A percentile compares a stretch with the other conserved stretches of the same genome.
Conservation (phyloP, 768 basidiomycete genomes). For the Boletus coccyginus region DNA sequence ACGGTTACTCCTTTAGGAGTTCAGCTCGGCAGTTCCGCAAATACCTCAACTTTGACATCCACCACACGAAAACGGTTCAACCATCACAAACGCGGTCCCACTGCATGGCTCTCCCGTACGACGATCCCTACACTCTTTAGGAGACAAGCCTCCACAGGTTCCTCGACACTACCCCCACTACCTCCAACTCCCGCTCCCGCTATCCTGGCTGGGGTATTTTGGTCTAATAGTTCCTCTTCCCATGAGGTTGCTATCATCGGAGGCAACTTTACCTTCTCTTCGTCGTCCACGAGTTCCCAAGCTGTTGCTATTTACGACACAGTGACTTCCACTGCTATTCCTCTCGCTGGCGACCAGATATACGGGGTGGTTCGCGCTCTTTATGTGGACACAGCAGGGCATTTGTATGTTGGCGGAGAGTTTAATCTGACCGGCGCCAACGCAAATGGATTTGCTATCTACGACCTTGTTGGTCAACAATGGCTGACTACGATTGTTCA, state of each 20-base stretch:
- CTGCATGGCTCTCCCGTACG: conserved; percentile 50
- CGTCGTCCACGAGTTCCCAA: conserved; percentile 40
- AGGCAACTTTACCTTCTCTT: conserved; percentile 78
- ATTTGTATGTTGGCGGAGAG: conserved; percentile 81
- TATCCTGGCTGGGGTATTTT: conserved; percentile 84
- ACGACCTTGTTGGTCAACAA: conserved; percentile 62
- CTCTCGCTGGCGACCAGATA: conserved; percentile 59
- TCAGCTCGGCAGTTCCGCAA: conserved; percentile 44
- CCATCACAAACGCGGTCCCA: conserved; percentile 34
- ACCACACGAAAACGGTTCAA: conserved; percentile 39
- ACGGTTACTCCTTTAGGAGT: conserved; percentile 59
- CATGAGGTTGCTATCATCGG: conserved; percentile 77
- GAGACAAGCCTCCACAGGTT: conserved; percentile 50
- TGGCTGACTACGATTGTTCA: conserved; percentile 64
- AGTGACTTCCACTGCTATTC: conserved; percentile 43
- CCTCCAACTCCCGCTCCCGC: conserved; percentile 69
- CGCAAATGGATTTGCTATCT: conserved; percentile 73
- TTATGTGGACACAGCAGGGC: conserved; percentile 57
- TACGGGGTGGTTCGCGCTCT: conserved; percentile 78
- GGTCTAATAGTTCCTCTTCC: conserved; percentile 72
- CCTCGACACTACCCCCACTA: conserved; percentile 52
- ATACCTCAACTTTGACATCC: conserved; percentile 31
- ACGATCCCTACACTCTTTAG: conserved; percentile 40
- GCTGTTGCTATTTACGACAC: conserved; percentile 74
- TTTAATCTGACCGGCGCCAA: conserved; percentile 60